These are phyloP conservation scores for Plasmodium vivax DNA, from an alignment of 169 alveolate genomes.

Conservation along the genomic window DNA sequence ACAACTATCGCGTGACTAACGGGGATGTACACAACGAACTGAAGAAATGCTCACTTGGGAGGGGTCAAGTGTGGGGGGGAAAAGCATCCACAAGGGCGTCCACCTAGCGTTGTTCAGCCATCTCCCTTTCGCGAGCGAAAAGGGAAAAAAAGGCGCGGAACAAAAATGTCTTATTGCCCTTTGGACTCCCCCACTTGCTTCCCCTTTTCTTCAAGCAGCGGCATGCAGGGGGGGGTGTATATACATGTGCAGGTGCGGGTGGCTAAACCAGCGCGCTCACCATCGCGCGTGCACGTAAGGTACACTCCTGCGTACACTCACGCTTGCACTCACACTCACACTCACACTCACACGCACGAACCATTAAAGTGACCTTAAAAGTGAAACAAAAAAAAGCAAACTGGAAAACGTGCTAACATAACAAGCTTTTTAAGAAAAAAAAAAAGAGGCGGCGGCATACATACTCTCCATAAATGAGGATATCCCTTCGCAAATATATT, in stretches of 20 bases:
- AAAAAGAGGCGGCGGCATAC: not conserved
- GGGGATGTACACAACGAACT: not conserved
- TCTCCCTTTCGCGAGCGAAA: not conserved
- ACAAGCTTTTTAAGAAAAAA: not conserved
- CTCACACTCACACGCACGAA: not conserved
- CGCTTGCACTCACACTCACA: not conserved
- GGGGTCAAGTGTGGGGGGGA: not conserved
- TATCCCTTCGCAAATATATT: not conserved
- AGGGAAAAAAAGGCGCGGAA: not conserved
- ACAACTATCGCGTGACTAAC: not conserved
- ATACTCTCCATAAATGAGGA: not conserved
- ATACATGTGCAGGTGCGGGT: not conserved
- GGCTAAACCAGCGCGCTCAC: not conserved
- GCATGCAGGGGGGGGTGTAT: not conserved
- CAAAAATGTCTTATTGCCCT: not conserved
- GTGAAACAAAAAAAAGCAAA: not conserved
- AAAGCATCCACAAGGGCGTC: not conserved
- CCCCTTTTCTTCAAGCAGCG: not conserved
- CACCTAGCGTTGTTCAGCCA: not conserved
- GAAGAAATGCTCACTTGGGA: not conserved
- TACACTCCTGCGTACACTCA: not conserved
- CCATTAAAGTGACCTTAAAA: not conserved
- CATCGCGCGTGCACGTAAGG: too few species aligned
- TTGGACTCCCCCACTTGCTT: not conserved
- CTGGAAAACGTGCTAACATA: too few species aligned